A percentile compares a stretch with the other conserved stretches of the same genome.
Conservation (phyloP, 2,329 filamentous ascomycete genomes). For the Penicillium nordicum region DNA sequence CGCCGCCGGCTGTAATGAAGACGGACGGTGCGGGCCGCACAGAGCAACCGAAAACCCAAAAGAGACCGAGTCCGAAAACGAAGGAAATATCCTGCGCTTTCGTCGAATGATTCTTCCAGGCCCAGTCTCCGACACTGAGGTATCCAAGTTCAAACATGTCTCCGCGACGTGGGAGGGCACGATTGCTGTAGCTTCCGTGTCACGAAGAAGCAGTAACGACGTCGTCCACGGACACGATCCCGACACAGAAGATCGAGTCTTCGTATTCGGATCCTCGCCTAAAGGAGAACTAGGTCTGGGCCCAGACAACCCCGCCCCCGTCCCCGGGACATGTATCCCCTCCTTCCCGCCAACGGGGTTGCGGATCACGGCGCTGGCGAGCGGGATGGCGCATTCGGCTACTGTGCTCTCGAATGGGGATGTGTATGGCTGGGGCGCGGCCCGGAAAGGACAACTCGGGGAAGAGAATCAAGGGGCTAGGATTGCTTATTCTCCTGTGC, state of each 20-base stretch:
- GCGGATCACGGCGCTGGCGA: constrained; percentile 62
- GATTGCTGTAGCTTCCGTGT: constrained; percentile 51
- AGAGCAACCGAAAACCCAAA: not conserved
- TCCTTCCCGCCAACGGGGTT: constrained; percentile 62
- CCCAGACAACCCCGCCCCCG: constrained; percentile 38
- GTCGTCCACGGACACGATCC: not conserved
- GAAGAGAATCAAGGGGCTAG: constrained; percentile 45
- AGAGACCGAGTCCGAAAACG: not conserved
- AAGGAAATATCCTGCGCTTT: constrained; percentile 22
- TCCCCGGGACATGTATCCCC: constrained; percentile 46
- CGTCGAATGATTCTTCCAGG: constrained; percentile 27
- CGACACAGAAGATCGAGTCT: constrained; percentile 44
- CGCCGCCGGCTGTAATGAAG: constrained; percentile 60
- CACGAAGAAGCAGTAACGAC: not conserved
- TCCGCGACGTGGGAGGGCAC: constrained; percentile 79
- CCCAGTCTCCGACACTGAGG: not conserved
- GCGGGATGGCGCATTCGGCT: constrained; percentile 75
- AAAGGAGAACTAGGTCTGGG: constrained; percentile 69
- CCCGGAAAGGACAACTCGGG: constrained; percentile 80
- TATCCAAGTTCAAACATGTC: constrained; percentile 45
- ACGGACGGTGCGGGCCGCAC: constrained; percentile 43
- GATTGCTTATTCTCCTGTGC: constrained; percentile 58
- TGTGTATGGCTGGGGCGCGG: constrained; percentile 84
- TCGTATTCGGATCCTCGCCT: constrained; percentile 61
- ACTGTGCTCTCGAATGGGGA: constrained; percentile 70